Conservation (phyloP, 2,329 filamentous ascomycete species). For the Malbranchea cinnamomea region DNA sequence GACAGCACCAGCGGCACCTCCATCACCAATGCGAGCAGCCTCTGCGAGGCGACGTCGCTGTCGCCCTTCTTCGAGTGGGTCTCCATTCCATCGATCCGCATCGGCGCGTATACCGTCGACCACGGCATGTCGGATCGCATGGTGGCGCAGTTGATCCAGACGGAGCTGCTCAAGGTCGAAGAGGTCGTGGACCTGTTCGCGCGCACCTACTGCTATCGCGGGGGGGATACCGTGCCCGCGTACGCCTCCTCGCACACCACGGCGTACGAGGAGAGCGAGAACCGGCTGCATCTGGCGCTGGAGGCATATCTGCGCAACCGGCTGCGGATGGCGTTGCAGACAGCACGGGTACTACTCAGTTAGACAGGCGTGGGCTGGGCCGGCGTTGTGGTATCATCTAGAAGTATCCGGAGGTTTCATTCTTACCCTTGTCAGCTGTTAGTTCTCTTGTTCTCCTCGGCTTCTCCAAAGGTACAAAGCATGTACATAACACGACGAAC, state of each 20-base stretch:
- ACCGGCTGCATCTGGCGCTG: background rate
- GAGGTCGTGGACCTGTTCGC: conserved; percentile 1
- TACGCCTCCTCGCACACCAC: no score
- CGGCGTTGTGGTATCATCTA: no score
- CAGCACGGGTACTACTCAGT: background rate
- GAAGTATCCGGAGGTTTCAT: no score
- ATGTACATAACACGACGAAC: no score
- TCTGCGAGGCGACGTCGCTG: no score
- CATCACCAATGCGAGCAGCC: no score
- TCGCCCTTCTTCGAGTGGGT: conserved; percentile 2
- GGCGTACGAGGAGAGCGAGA: background rate
- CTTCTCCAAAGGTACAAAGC: no score
- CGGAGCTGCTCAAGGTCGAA: background rate
- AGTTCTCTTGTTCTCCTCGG: no score
- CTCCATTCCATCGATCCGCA: conserved; percentile 1
- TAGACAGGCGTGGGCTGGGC: no score
- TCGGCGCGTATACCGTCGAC: background rate
- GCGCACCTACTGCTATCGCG: no score
- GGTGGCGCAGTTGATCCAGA: conserved; percentile 2
- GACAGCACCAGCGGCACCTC: background rate
- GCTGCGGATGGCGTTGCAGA: background rate
- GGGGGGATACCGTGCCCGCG: no score
- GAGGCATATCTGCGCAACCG: conserved; percentile 1
- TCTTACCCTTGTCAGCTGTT: no score
- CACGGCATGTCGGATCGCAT: conserved; percentile 1